These are phyloP conservation scores for Arbutus unedo DNA, from an alignment of 148 eudicot genomes.

Conservation along the genomic window DNA sequence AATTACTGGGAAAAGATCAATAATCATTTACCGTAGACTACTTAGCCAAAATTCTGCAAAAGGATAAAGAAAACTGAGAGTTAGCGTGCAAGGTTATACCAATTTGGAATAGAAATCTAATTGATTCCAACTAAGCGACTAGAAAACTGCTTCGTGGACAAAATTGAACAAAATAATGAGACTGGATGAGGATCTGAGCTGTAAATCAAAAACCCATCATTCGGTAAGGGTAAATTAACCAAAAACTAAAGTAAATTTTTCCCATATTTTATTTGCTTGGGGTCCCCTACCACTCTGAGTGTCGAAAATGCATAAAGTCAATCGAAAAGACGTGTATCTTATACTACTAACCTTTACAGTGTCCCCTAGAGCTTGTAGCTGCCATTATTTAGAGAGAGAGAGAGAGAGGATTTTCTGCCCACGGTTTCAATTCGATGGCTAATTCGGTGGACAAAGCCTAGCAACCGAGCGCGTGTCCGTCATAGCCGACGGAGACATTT, in stretches of 20 bases:
- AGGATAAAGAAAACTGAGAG: neutral
- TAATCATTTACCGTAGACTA: neutral
- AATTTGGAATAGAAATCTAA: slow-evolving; percentile 5
- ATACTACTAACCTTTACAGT: neutral
- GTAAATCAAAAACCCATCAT: neutral
- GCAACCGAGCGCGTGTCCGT: slow-evolving; percentile 5
- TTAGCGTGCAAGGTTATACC: slow-evolving; percentile 18
- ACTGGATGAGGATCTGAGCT: slow-evolving; percentile 15
- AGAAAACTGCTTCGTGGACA: neutral
- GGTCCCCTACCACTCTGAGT: neutral
- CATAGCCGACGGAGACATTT: neutral
- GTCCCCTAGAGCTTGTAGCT: neutral
- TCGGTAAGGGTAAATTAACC: neutral
- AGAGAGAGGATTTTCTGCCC: neutral
- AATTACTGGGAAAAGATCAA: neutral
- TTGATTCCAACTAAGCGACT: slow-evolving; percentile 11
- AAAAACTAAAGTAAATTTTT: neutral
- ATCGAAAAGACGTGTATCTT: neutral
- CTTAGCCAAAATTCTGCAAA: neutral
- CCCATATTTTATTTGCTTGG: neutral
- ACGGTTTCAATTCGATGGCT: neutral
- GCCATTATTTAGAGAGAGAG: neutral
- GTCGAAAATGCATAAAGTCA: neutral
- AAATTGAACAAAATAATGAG: neutral
- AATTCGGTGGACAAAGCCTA: neutral